Base-by-base conservation (phyloP, 2,329 filamentous ascomycete species). In the Colletotrichum tabaci region DNA sequence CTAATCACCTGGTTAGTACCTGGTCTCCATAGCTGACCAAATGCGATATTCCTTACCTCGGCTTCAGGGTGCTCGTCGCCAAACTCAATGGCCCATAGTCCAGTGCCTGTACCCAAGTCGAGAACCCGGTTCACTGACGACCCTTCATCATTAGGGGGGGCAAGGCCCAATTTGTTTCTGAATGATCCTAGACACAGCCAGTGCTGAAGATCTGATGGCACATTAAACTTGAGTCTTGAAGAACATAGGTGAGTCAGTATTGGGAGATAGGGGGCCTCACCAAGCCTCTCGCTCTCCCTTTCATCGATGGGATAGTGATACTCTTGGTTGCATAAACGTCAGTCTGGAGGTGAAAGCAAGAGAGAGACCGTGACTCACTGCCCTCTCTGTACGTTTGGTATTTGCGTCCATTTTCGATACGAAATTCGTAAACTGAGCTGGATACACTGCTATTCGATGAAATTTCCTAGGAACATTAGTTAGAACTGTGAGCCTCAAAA, bases 31-130 rank as follows among this genome's bases (percentile, higher is more conserved):
- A 16, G 44, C 2, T 18, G 1, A 2, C 1, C 8, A 35, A 35
- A 47, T 63, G 60, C 5, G 13, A 44, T 16, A 16, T 44, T 16
- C 16, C 4, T 38, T 61, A 75, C 79, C 70, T 79, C 64, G 9
- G 80, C 73, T 12, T 78, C 73, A 0, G 80, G 79, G 18, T 80
- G 76, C 5, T 75, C 67, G 30, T 79, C 78, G 2, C 61, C 76
- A 35, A 77, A 77, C 13, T 77, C 75, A 16, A 76, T 75, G 3
- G 76, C 69, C 75, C 75, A 77, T 3, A 72, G 56, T 1, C 76
- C 77, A 5, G 76, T 77, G 0, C 77, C 77, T 0, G 76, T 77
- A 0, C 76, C 76, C 0, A 70, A 53, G 47, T 77, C 76, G 0
- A 77, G 71, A 8, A 77, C 74, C 0, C 72, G 67, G 18, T 58